Conservation (phyloP, 139 green algal genomes). For the Nannochloris sp. region DNA sequence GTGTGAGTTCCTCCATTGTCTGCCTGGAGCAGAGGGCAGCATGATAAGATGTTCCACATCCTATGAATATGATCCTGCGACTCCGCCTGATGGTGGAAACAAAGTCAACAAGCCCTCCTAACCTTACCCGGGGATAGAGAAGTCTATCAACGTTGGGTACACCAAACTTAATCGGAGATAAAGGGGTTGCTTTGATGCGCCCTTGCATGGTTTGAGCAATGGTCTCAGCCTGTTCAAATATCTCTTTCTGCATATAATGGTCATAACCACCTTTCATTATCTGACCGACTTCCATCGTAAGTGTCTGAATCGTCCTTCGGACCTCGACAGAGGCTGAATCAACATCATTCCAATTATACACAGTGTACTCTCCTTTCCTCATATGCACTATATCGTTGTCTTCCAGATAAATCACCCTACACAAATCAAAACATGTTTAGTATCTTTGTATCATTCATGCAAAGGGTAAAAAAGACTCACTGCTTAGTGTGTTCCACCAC, state of each 20-base stretch:
- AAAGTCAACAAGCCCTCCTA: constrained; percentile 18
- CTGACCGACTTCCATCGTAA: constrained; percentile 60
- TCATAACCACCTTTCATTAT: constrained; percentile 67
- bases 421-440: constrained; percentile 11
- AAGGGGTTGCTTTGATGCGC: constrained; percentile 10
- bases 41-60: constrained; percentile 61
- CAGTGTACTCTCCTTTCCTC: constrained; percentile 44
- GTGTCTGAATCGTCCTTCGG: constrained; percentile 30
- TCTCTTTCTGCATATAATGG: constrained; percentile 59
- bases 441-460: neutral
- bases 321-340: constrained; percentile 17
- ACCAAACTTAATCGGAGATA: constrained; percentile 12
- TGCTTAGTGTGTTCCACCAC: constrained; percentile 94
- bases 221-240: constrained; percentile 54
- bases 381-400: constrained; percentile 93
- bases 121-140: constrained; percentile 4
- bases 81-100: constrained; percentile 36
- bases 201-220: constrained; percentile 27
- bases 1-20: constrained; percentile 44
- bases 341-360: constrained; percentile 52
- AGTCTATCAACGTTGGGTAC: constrained; percentile 5
- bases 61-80: constrained; percentile 56
- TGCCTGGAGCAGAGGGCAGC: constrained; percentile 42
- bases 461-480: constrained; percentile 16
- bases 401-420: constrained; percentile 78